These are phyloP conservation scores for Chondrus crispus DNA, from an alignment of 23 red algal species.

Conservation along the genomic window DNA sequence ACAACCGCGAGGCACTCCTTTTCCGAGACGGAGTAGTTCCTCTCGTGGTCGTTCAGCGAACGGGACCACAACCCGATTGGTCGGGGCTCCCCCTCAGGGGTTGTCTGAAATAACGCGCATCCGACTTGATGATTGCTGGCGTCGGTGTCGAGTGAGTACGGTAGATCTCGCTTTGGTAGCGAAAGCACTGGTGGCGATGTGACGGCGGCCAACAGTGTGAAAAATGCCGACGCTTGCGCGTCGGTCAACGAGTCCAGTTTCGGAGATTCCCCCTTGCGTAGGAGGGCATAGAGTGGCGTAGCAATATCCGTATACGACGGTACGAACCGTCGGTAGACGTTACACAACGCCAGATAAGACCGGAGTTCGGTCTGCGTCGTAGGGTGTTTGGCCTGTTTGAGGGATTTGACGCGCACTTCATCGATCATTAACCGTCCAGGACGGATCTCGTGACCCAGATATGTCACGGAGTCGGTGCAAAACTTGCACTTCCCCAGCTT, in stretches of 20 bases:
- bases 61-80: background rate
- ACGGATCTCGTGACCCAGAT: background rate
- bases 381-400: background rate
- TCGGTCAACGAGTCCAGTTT: background rate
- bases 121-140: background rate
- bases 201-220: background rate
- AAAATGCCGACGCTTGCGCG: background rate
- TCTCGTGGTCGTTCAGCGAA: background rate
- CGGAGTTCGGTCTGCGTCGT: background rate
- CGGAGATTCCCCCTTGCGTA: background rate
- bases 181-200: background rate
- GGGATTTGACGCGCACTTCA: background rate
- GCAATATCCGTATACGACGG: background rate
- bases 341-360: background rate
- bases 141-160: background rate
- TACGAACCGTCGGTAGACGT: background rate
- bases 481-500: background rate
- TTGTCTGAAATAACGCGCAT: background rate
- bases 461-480: background rate
- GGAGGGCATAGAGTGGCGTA: background rate
- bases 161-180: background rate
- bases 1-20: constrained; percentile 9
- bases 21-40: background rate
- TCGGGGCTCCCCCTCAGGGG: background rate
- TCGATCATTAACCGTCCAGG: background rate